Evolutionary conservation across 306 rosid species (phyloP).

Genomic region (Cicer judaicum): DNA sequence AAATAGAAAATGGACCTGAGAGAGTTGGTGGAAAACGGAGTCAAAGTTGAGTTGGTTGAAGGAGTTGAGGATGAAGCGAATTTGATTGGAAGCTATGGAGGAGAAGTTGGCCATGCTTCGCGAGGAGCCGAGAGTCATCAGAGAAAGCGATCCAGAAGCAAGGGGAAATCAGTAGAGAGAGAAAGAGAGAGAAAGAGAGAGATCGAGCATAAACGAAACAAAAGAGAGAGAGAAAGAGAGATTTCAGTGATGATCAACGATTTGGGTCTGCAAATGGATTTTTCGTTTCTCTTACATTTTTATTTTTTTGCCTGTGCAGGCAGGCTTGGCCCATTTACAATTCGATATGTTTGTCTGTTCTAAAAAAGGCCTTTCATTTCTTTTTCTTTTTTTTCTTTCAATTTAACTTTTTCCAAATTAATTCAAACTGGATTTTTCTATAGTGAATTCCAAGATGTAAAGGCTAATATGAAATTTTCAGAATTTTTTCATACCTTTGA

Average conservation of each 20-base stretch:
- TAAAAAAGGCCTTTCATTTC: too few species aligned
- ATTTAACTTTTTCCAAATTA: too few species aligned
- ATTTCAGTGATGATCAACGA: too few species aligned
- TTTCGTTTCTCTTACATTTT: not conserved
- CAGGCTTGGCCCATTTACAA: too few species aligned
- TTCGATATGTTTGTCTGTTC: too few species aligned
- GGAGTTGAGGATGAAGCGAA: constrained; percentile 83
- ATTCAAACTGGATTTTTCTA: too few species aligned
- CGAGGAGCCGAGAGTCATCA: constrained; percentile 11
- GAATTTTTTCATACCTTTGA: too few species aligned
- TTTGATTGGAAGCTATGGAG: constrained; percentile 68
- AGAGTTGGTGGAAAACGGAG: constrained; percentile 72
- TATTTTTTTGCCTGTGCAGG: not conserved
- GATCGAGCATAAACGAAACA: too few species aligned
- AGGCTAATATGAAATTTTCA: too few species aligned
- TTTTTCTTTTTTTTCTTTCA: too few species aligned
- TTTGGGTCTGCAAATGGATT: too few species aligned
- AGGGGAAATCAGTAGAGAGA: not conserved
- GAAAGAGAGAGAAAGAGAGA: not conserved
- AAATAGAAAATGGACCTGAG: constrained; percentile 55
- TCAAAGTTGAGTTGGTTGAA: constrained; percentile 75
- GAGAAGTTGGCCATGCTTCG: constrained; percentile 51
- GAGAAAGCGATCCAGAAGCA: not conserved
- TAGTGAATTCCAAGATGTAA: too few species aligned
- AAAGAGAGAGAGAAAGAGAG: not conserved